Evolutionary conservation across 495 filamentous ascomycete species (phyloP).

Genomic region (Trichodelitschia bisporula): DNA sequence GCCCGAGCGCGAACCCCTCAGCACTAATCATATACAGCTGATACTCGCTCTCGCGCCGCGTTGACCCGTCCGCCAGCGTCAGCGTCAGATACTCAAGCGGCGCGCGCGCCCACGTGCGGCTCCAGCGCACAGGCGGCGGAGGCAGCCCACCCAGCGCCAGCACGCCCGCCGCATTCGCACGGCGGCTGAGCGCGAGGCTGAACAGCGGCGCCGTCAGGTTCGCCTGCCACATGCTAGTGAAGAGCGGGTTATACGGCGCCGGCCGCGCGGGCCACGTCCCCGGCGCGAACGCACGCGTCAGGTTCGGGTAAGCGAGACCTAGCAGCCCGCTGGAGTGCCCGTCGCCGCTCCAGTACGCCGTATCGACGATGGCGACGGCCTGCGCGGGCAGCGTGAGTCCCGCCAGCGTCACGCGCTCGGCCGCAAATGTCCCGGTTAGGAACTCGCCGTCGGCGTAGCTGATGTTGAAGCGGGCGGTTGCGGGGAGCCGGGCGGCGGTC

Average conservation of each 20-base stretch:
- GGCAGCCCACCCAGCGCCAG: conserved; percentile 30
- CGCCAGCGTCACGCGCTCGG: conserved; percentile 28
- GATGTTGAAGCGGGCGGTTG: conserved; percentile 31
- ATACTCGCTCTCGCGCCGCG: no score
- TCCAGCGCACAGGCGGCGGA: no score
- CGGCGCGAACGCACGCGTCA: conserved; percentile 20
- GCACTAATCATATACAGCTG: no score
- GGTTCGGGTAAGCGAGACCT: conserved; percentile 32
- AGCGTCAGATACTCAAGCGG: no score
- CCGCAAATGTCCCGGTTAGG: conserved; percentile 30
- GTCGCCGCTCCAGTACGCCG: conserved; percentile 23
- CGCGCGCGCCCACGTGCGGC: no score
- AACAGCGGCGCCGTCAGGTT: conserved; percentile 29
- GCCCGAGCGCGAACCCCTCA: no score
- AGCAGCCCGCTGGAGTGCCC: conserved; percentile 28
- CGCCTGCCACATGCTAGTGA: conserved; percentile 29
- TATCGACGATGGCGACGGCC: conserved; percentile 25
- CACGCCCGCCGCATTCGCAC: conserved; percentile 9
- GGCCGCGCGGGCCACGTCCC: conserved; percentile 2
- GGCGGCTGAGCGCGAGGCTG: conserved; percentile 21
- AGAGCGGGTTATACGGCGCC: conserved; percentile 25
- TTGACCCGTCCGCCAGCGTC: no score
- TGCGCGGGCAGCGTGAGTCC: conserved; percentile 28
- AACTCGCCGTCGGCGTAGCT: conserved; percentile 32
- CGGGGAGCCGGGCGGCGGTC: no score